Evolutionary conservation across 2,329 filamentous ascomycete genomes (phyloP).

Genomic region (Pseudocercospora crystallina): DNA sequence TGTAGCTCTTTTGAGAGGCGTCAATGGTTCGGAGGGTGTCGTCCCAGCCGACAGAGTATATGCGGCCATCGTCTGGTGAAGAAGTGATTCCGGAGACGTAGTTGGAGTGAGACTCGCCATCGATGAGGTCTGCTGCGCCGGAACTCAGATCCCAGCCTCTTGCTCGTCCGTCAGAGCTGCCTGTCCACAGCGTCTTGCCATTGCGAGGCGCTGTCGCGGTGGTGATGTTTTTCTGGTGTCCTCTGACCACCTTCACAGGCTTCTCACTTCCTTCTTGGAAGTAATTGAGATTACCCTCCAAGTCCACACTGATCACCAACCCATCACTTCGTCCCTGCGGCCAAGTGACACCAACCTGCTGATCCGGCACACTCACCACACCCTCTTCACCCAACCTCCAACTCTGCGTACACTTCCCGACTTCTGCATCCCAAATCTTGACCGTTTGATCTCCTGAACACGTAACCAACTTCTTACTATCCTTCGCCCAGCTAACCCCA

Average conservation of each 20-base stretch:
- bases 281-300: conserved; percentile 89
- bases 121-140: conserved; percentile 68
- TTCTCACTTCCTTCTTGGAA: conserved; percentile 69
- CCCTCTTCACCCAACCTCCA: conserved; percentile 83
- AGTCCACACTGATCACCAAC: conserved; percentile 83
- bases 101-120: conserved; percentile 81
- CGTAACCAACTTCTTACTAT: conserved; percentile 83
- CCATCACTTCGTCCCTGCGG: conserved; percentile 78
- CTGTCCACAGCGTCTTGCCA: conserved; percentile 72
- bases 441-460: conserved; percentile 93
- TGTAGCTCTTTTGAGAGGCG: conserved; percentile 70
- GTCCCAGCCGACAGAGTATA: conserved; percentile 93
- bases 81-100: conserved; percentile 76
- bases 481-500: conserved; percentile 82
- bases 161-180: conserved; percentile 87
- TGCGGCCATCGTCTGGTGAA: conserved; percentile 48
- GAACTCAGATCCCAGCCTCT: conserved; percentile 76
- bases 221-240: conserved; percentile 90
- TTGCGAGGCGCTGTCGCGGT: conserved; percentile 62
- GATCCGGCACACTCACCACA: conserved; percentile 69
- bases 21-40: conserved; percentile 83
- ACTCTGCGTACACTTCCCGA: conserved; percentile 71
- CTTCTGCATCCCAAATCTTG: conserved; percentile 87
- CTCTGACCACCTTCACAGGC: conserved; percentile 72
- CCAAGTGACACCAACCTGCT: conserved; percentile 94